Percentiles rank a stretch among this genome's conserved stretches.
These are phyloP conservation scores for Camellia granthamiana DNA, from an alignment of 148 eudicot genomes.

Conservation along the genomic window DNA sequence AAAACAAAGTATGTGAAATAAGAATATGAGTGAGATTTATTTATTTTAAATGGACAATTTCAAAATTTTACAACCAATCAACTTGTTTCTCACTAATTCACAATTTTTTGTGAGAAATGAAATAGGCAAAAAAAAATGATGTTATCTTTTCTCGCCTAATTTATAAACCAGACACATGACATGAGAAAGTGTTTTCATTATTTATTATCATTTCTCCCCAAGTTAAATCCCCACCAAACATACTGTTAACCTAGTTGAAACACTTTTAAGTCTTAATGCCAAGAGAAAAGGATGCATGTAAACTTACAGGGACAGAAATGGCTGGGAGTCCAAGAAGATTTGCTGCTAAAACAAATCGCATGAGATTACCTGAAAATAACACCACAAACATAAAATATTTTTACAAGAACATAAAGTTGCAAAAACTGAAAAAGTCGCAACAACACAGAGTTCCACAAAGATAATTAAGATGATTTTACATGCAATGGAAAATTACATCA, in stretches of 20 bases:
- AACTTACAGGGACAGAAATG: slow-evolving; percentile 80
- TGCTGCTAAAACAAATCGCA: slow-evolving; percentile 76
- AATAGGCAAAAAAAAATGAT: too few species aligned
- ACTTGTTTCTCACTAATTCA: too few species aligned
- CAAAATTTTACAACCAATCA: too few species aligned
- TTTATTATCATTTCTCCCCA: too few species aligned
- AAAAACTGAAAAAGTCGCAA: not conserved
- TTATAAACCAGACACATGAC: too few species aligned
- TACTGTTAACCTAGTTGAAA: not conserved
- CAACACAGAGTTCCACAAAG: not conserved
- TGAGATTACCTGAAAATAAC: slow-evolving; percentile 62
- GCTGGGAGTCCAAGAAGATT: slow-evolving; percentile 98
- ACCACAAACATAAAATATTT: not conserved
- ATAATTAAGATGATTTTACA: not conserved
- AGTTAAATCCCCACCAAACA: too few species aligned
- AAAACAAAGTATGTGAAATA: too few species aligned
- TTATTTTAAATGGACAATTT: too few species aligned
- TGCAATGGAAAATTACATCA: not conserved
- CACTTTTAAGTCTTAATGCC: not conserved
- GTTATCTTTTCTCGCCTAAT: too few species aligned
- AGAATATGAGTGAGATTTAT: too few species aligned
- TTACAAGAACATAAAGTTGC: not conserved
- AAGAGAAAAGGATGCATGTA: not conserved
- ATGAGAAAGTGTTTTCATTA: too few species aligned
- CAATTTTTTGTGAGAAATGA: too few species aligned